phyloP scores from a whole-genome alignment of 1,284 basidiomycete species.

The Meira miltonrushii region DNA sequence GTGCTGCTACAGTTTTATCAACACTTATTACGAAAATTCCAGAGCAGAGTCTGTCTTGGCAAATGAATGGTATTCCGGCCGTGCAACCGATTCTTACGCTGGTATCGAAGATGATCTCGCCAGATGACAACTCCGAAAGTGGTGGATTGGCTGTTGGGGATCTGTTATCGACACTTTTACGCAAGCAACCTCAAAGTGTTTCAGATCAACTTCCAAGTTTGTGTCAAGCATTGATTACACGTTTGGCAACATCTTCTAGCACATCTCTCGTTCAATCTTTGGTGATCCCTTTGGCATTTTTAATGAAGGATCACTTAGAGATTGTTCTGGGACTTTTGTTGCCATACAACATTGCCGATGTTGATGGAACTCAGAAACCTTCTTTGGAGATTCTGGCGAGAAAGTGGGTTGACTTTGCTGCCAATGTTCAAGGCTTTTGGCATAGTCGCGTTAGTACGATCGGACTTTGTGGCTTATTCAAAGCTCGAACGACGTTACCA shows the following conservation, averaged over 20 bases:
- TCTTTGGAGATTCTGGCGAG: slow-evolving; percentile 75
- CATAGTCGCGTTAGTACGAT: slow-evolving; percentile 59
- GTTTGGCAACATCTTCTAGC: slow-evolving; percentile 77
- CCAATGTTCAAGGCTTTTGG: slow-evolving; percentile 92
- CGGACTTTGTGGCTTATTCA: slow-evolving; percentile 72
- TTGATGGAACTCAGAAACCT: background rate
- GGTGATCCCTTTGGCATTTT: slow-evolving; percentile 84
- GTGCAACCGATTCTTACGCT: slow-evolving; percentile 37
- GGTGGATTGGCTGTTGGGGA: slow-evolving; percentile 89
- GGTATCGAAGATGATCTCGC: slow-evolving; percentile 33
- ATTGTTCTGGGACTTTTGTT: slow-evolving; percentile 53
- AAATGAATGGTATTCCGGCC: slow-evolving; percentile 10
- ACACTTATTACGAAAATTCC: slow-evolving; percentile 2
- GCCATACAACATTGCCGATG: slow-evolving; percentile 28
- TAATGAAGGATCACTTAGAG: slow-evolving; percentile 73
- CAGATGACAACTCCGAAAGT: slow-evolving; percentile 54
- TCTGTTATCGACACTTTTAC: slow-evolving; percentile 82
- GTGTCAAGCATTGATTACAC: slow-evolving; percentile 71
- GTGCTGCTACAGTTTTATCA: slow-evolving; percentile 1
- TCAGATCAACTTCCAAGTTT: slow-evolving; percentile 78
- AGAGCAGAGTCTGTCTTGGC: slow-evolving; percentile 51
- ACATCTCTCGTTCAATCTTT: slow-evolving; percentile 76
- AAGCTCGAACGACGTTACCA: slow-evolving; percentile 59
- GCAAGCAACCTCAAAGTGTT: slow-evolving; percentile 70
- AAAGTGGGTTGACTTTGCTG: slow-evolving; percentile 88